phyloP scores from a whole-genome alignment of 768 basidiomycete genomes.

The Lanmaoa pseudosensibilis region DNA sequence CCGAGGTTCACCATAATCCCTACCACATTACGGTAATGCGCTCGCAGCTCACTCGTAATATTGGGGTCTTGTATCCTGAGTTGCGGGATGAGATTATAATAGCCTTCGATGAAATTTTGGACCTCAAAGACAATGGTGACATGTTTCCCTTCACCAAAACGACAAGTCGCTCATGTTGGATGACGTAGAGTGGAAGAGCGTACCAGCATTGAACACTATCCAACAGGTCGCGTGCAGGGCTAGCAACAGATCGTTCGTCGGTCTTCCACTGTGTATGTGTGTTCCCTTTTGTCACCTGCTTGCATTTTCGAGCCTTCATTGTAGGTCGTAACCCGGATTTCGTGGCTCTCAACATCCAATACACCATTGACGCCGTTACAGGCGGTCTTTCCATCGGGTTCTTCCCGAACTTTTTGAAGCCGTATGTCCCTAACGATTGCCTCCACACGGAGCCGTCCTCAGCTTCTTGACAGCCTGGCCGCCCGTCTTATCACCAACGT shows the following conservation, averaged over 20 bases:
- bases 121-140: constrained; percentile 14
- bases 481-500: constrained; percentile 13
- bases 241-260: constrained; percentile 50
- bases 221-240: constrained; percentile 40
- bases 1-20: constrained; percentile 24
- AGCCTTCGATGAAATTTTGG: constrained; percentile 42
- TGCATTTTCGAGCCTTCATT: not conserved
- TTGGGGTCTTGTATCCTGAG: constrained; percentile 38
- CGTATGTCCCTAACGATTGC: constrained; percentile 20
- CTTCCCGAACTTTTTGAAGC: constrained; percentile 35
- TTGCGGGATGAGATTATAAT: constrained; percentile 44
- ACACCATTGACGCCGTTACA: constrained; percentile 28
- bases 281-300: not conserved
- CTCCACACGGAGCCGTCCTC: not conserved
- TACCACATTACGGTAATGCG: constrained; percentile 33
- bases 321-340: constrained; percentile 42
- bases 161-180: not conserved
- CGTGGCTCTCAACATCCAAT: constrained; percentile 28
- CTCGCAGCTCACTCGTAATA: constrained; percentile 36
- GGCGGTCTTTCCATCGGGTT: constrained; percentile 21
- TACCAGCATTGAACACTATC: constrained; percentile 29
- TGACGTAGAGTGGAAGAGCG: constrained; percentile 39
- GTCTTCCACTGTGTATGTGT: constrained; percentile 43
- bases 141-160: not conserved
- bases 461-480: constrained; percentile 14